Evolutionary conservation across 495 filamentous ascomycete genomes (phyloP), one percentile per base, ranked within the genome.

Genomic region (Aspergillus conjunctus): DNA sequence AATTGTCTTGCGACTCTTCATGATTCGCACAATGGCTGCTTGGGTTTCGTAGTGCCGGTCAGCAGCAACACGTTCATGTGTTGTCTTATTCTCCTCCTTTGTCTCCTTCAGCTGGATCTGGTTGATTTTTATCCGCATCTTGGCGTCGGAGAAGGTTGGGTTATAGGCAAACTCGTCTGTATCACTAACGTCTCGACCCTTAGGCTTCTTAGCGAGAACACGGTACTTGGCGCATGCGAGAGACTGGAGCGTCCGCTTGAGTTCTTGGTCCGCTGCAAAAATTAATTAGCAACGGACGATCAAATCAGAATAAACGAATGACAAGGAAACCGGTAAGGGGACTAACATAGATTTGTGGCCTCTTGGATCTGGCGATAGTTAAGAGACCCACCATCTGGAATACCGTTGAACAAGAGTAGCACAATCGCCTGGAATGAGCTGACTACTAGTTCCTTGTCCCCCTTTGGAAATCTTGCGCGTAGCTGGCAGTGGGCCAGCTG

Each of bases 31-130:
- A 62, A 99, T 93, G 1, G 95, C 95, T 14, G 94, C 95, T 72
- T 99, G 95, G 0, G 91, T 96, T 79, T 99, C 94, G 63, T 91
- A 96, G 67, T 96, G 90, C 22, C 94, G 80, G 67, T 99, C 95
- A 31, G 88, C 88, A 2, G 88, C 88, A 0, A 98, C 92, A 4
- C 90, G 81, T 74, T 96, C 88, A 70, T 97, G 91, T 2, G 92
- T 98, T 65, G 88, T 90, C 72, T 92, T 88, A 71, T 97, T 96
- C 78, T 99, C 94, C 66, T 89, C 80, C 60, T 84, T 85, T 8
- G 95, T 98, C 76, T 98, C 95, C 71, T 93, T 93, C 50, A 97
- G 82, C 74, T 99, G 95, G 59, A 99, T 91, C 74, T 95, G 91
- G 75, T 98, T 98, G 80, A 98, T 97, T 79, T 99, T 98, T 75